These are phyloP conservation scores for Vaccinium macrocarpon DNA, from an alignment of 148 eudicot species.

Conservation along the genomic window DNA sequence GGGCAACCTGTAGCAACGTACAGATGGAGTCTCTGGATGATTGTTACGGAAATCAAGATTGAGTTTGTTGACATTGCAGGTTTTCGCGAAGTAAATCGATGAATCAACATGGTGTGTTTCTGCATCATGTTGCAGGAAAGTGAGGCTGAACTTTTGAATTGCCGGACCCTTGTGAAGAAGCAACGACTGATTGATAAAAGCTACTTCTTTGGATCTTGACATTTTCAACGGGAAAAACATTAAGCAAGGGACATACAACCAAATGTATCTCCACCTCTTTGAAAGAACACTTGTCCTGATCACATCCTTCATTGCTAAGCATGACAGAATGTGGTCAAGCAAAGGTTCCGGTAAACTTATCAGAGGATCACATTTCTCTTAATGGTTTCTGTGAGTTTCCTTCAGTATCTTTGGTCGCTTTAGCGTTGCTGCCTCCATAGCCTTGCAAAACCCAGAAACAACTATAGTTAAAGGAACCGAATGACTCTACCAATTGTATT, in stretches of 20 bases:
- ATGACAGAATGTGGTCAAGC: constrained; percentile 16
- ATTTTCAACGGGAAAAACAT: background rate
- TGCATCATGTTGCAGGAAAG: background rate
- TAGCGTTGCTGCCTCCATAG: background rate
- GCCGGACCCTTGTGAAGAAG: background rate
- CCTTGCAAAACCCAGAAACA: background rate
- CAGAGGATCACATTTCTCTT: background rate
- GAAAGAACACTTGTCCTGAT: constrained; percentile 5
- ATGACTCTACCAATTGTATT: background rate
- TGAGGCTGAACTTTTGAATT: background rate
- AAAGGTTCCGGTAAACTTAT: background rate
- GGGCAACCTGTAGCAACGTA: background rate
- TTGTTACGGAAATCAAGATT: background rate
- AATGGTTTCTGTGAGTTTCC: background rate
- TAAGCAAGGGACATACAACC: constrained; percentile 4
- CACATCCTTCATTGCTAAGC: constrained; percentile 7
- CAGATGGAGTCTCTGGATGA: background rate
- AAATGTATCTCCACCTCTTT: constrained; percentile 2
- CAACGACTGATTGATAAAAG: background rate
- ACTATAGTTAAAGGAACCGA: background rate
- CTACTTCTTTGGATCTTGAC: background rate
- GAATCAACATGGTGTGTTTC: background rate
- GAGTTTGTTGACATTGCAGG: background rate
- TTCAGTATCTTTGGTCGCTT: background rate
- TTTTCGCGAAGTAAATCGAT: constrained; percentile 3